These are phyloP conservation scores for Penicillium olsonii DNA, from an alignment of 2,329 filamentous ascomycete genomes.

Conservation along the genomic window DNA sequence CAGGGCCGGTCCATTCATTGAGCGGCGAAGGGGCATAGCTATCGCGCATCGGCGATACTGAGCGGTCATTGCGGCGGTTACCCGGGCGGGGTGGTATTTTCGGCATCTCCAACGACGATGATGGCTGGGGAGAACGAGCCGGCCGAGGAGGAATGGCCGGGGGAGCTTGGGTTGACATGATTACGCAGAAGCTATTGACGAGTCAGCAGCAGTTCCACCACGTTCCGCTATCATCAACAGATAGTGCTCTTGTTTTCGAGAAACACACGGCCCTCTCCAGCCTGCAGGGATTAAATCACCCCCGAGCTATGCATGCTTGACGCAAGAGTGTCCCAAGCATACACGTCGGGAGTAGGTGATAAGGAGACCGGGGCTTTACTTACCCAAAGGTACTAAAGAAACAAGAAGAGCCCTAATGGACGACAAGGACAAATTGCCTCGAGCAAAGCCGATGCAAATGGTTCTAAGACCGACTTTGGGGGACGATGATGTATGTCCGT, in stretches of 20 bases:
- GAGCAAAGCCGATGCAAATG: slow-evolving; percentile 16
- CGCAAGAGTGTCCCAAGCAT: background rate
- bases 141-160: slow-evolving; percentile 66
- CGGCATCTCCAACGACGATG: slow-evolving; percentile 58
- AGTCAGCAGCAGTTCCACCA: slow-evolving; percentile 19
- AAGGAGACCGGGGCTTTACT: slow-evolving; percentile 20
- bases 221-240: background rate
- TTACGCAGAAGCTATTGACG: slow-evolving; percentile 9
- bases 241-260: background rate
- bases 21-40: slow-evolving; percentile 84
- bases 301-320: slow-evolving; percentile 5
- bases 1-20: slow-evolving; percentile 62
- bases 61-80: slow-evolving; percentile 68
- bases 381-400: slow-evolving; percentile 19
- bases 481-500: slow-evolving; percentile 37
- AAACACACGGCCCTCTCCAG: background rate
- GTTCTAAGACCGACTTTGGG: slow-evolving; percentile 13
- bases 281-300: slow-evolving; percentile 1
- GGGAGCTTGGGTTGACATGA: slow-evolving; percentile 48
- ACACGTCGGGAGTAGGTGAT: slow-evolving; percentile 8
- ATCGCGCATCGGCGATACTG: slow-evolving; percentile 73
- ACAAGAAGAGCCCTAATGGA: slow-evolving; percentile 12
- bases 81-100: slow-evolving; percentile 76
- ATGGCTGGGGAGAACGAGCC: slow-evolving; percentile 53
- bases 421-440: slow-evolving; percentile 7